Percentiles rank a stretch among this genome's conserved stretches.
These are phyloP conservation scores for Trichosporon coremiiforme DNA, from an alignment of 1,284 basidiomycete species.

Conservation along the genomic window DNA sequence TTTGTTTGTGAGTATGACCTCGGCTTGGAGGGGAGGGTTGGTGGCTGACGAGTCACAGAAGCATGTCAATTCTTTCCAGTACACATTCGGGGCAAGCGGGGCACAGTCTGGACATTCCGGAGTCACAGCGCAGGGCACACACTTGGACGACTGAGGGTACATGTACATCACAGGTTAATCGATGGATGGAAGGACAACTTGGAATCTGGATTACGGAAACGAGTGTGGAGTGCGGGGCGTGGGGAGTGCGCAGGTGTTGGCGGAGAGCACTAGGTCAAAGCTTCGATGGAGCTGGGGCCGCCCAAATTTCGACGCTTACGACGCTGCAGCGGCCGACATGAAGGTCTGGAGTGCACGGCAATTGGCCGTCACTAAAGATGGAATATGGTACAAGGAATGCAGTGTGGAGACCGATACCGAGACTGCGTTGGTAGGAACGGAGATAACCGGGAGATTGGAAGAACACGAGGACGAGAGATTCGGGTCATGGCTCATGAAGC, in stretches of 20 bases:
- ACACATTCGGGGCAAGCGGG: no score
- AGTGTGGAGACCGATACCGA: background rate
- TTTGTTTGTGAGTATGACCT: constrained; percentile 11
- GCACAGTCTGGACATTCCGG: background rate
- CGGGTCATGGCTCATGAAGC: background rate
- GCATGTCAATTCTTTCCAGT: background rate
- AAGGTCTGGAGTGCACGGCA: background rate
- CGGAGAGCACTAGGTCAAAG: background rate
- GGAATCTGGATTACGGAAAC: background rate
- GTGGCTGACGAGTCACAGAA: background rate
- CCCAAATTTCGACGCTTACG: background rate
- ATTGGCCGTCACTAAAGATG: no score
- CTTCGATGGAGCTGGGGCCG: background rate
- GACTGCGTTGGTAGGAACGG: background rate
- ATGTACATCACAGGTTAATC: background rate
- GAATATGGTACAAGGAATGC: background rate
- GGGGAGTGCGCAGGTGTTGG: background rate
- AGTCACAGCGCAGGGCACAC: no score
- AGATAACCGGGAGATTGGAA: background rate
- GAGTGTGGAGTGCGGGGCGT: background rate
- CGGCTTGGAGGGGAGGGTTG: background rate
- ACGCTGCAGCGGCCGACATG: background rate
- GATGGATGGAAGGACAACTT: background rate
- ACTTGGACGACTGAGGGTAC: background rate
- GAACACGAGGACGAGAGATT: background rate